A percentile compares a stretch with the other conserved stretches of the same genome.
Conservation (phyloP, 495 filamentous ascomycete genomes). For the Podospora pseudopauciseta region DNA sequence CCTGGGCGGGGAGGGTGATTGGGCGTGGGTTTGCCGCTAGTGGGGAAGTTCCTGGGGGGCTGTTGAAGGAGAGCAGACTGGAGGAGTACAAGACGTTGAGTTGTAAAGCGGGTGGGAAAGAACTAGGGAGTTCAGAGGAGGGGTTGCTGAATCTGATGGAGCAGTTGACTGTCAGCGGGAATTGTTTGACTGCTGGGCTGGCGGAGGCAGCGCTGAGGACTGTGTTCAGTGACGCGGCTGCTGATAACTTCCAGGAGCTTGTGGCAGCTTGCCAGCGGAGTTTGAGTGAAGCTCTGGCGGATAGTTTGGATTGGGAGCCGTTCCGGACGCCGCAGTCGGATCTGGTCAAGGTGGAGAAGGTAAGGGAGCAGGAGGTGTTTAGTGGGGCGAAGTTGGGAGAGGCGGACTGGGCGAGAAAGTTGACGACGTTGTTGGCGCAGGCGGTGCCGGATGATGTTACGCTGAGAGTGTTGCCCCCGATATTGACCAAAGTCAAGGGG, state of each 20-base stretch:
- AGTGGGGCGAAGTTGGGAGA: constrained; percentile 34
- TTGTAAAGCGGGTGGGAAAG: constrained; percentile 30
- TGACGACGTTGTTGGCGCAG: constrained; percentile 59
- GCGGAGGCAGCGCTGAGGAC: constrained; percentile 73
- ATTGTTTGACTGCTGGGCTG: constrained; percentile 62
- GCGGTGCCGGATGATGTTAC: constrained; percentile 60
- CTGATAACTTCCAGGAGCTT: constrained; percentile 44
- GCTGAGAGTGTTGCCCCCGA: constrained; percentile 58
- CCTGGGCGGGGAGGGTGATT: constrained; percentile 81
- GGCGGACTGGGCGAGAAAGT: constrained; percentile 58
- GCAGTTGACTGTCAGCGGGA: constrained; percentile 60
- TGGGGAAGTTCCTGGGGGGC: constrained; percentile 57
- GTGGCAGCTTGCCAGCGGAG: constrained; percentile 47
- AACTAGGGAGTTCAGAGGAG: constrained; percentile 43
- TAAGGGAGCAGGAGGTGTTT: constrained; percentile 31
- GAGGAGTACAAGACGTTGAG: constrained; percentile 38
- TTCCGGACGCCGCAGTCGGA: constrained; percentile 50
- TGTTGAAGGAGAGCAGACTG: constrained; percentile 56
- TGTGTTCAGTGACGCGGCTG: constrained; percentile 55
- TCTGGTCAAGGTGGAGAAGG: constrained; percentile 16
- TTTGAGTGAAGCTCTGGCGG: constrained; percentile 39
- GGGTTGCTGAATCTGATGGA: constrained; percentile 62
- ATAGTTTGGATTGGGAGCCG: constrained; percentile 48
- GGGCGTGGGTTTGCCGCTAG: constrained; percentile 79
- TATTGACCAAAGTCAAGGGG: constrained; percentile 58